Conservation (phyloP, 306 rosid species). For the Cucurbita maxima region DNA sequence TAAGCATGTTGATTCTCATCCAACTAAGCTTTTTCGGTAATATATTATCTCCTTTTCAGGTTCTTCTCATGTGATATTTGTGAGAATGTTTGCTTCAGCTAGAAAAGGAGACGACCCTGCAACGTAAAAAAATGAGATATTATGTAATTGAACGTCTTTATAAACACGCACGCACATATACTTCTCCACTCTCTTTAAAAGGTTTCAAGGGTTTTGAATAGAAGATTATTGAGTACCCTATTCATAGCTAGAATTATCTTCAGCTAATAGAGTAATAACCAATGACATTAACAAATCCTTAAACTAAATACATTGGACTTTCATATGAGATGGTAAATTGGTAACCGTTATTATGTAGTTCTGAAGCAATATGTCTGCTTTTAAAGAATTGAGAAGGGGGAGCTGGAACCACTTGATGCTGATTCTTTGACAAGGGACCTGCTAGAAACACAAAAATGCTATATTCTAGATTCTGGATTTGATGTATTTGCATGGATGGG, state of each 20-base stretch:
- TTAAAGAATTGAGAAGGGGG: conserved; percentile 64
- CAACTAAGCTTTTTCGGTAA: conserved; percentile 70
- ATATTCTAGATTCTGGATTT: conserved; percentile 69
- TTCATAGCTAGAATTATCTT: background rate
- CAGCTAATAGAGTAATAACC: background rate
- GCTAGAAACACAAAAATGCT: conserved; percentile 66
- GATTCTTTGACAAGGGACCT: conserved; percentile 66
- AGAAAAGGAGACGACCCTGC: background rate
- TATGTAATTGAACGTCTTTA: background rate
- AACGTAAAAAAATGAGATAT: background rate
- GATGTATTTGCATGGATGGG: conserved; percentile 93
- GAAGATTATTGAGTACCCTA: background rate
- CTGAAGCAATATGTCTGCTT: conserved; percentile 13
- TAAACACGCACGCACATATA: background rate
- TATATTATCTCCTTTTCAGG: conserved; percentile 4
- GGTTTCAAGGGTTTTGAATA: background rate
- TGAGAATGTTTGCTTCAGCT: conserved; percentile 1
- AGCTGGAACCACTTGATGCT: conserved; percentile 44
- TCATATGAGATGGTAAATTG: background rate
- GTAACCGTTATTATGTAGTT: conserved; percentile 1
- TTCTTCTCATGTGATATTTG: conserved; percentile 5
- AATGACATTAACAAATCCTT: background rate
- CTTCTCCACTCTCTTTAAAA: background rate
- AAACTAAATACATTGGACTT: background rate
- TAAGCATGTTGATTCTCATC: conserved; percentile 37